Percentiles rank a stretch among this genome's conserved stretches.
These are phyloP conservation scores for Neltuma alba DNA, from an alignment of 306 rosid genomes.

Conservation along the genomic window DNA sequence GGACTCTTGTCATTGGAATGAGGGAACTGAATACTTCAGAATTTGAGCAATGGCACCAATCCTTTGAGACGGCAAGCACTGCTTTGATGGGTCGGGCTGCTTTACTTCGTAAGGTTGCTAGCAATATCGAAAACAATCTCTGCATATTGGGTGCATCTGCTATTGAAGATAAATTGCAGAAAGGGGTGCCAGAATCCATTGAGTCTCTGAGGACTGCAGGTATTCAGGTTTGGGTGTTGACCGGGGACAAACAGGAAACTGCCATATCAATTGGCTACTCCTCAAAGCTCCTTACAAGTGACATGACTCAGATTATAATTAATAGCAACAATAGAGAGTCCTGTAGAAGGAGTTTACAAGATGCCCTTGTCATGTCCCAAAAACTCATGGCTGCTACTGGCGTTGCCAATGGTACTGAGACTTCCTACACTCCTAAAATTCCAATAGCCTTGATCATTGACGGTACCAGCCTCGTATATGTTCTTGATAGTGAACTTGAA, in stretches of 20 bases:
- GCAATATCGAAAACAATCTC: slow-evolving; percentile 65
- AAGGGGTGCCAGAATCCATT: slow-evolving; percentile 93
- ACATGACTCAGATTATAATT: slow-evolving; percentile 79
- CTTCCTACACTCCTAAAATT: slow-evolving; percentile 43
- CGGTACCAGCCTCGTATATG: slow-evolving; percentile 89
- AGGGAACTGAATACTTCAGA: slow-evolving; percentile 67
- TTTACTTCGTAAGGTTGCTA: slow-evolving; percentile 80
- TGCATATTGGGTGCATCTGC: slow-evolving; percentile 85
- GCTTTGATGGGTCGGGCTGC: slow-evolving; percentile 87
- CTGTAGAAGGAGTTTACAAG: slow-evolving; percentile 70
- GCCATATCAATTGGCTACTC: slow-evolving; percentile 97
- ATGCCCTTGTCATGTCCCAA: slow-evolving; percentile 61
- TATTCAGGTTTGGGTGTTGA: slow-evolving; percentile 91
- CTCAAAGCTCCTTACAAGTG: slow-evolving; percentile 78
- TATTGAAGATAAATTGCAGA: slow-evolving; percentile 92
- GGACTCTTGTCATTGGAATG: slow-evolving; percentile 93
- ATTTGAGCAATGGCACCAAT: slow-evolving; percentile 80
- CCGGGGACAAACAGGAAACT: slow-evolving; percentile 99
- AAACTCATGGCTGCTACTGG: slow-evolving; percentile 41
- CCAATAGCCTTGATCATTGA: slow-evolving; percentile 81
- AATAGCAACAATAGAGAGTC: slow-evolving; percentile 76
- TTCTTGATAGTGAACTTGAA: slow-evolving; percentile 88
- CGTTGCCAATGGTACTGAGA: slow-evolving; percentile 41
- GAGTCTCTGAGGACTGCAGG: slow-evolving; percentile 86
- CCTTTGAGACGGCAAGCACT: slow-evolving; percentile 87